These are phyloP conservation scores for Aspergillus piperis DNA, from an alignment of 2,329 filamentous ascomycete genomes.

Conservation along the genomic window DNA sequence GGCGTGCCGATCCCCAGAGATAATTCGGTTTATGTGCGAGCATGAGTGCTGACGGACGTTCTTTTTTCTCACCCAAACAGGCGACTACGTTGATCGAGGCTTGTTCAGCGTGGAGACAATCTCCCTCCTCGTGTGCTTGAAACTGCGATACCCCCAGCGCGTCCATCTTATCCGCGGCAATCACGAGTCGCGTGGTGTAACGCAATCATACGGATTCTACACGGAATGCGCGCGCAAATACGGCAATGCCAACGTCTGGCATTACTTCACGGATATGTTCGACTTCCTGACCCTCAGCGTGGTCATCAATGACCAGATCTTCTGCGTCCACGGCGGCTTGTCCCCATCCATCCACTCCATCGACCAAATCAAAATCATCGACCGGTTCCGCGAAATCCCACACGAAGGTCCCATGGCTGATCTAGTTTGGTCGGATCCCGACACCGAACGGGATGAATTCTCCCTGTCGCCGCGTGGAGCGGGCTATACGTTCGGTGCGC, in stretches of 20 bases:
- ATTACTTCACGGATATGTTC: slow-evolving; percentile 99
- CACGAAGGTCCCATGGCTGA: slow-evolving; percentile 99
- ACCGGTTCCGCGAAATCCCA: slow-evolving; percentile 96
- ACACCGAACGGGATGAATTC: slow-evolving; percentile 97
- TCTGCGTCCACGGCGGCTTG: slow-evolving; percentile 93
- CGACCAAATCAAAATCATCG: slow-evolving; percentile 99
- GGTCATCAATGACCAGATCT: slow-evolving; percentile 98
- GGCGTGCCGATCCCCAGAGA: neutral
- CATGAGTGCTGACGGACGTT: neutral
- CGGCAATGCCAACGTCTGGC: slow-evolving; percentile 97
- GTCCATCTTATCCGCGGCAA: slow-evolving; percentile 97
- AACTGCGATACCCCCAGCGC: slow-evolving; percentile 92
- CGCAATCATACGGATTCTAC: slow-evolving; percentile 98
- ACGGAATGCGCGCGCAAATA: slow-evolving; percentile 98
- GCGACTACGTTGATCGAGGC: slow-evolving; percentile 96
- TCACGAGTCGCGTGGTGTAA: slow-evolving; percentile 95
- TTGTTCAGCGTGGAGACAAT: slow-evolving; percentile 99
- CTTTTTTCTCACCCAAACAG: slow-evolving; percentile 47
- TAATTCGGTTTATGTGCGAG: slow-evolving; percentile 6
- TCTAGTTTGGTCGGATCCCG: slow-evolving; percentile 96
- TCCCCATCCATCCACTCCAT: slow-evolving; percentile 94
- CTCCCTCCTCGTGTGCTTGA: slow-evolving; percentile 93
- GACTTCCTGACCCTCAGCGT: slow-evolving; percentile 96
- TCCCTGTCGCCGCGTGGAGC: slow-evolving; percentile 89
- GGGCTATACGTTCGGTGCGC: slow-evolving; percentile 95